Conservation (phyloP, 2,329 filamentous ascomycete genomes). For the Aureobasidium zeae region DNA sequence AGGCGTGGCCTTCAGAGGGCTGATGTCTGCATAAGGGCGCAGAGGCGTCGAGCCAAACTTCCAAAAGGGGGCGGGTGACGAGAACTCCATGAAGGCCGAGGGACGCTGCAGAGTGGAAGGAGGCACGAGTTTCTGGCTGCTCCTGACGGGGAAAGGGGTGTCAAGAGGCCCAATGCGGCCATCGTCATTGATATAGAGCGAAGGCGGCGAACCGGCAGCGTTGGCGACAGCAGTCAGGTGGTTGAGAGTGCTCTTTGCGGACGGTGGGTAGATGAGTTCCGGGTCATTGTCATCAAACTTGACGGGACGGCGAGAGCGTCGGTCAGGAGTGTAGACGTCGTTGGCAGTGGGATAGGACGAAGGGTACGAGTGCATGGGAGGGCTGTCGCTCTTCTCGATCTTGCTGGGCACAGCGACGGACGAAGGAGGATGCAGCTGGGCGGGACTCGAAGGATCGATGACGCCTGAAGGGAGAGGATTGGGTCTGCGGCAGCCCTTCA, state of each 20-base stretch:
- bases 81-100: slow-evolving; percentile 77
- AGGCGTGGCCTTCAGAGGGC: slow-evolving; percentile 29
- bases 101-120: slow-evolving; percentile 73
- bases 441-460: slow-evolving; percentile 23
- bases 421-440: slow-evolving; percentile 50
- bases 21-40: slow-evolving; percentile 30
- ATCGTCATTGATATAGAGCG: slow-evolving; percentile 31
- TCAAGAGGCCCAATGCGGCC: slow-evolving; percentile 27
- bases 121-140: slow-evolving; percentile 58
- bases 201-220: slow-evolving; percentile 30
- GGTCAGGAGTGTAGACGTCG: slow-evolving; percentile 47
- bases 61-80: slow-evolving; percentile 80
- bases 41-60: slow-evolving; percentile 68
- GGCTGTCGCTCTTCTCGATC: slow-evolving; percentile 28
- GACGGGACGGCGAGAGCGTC: slow-evolving; percentile 38
- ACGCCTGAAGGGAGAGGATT: slow-evolving; percentile 24
- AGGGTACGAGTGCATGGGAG: slow-evolving; percentile 32
- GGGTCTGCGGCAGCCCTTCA: slow-evolving; percentile 35
- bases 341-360: slow-evolving; percentile 38
- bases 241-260: slow-evolving; percentile 21
- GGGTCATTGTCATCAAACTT: slow-evolving; percentile 21
- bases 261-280: slow-evolving; percentile 21
- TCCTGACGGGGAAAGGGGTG: slow-evolving; percentile 31
- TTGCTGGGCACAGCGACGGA: slow-evolving; percentile 14
- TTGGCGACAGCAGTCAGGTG: slow-evolving; percentile 29